Conservation (phyloP, 768 basidiomycete genomes). For the Agrocybe praecox region DNA sequence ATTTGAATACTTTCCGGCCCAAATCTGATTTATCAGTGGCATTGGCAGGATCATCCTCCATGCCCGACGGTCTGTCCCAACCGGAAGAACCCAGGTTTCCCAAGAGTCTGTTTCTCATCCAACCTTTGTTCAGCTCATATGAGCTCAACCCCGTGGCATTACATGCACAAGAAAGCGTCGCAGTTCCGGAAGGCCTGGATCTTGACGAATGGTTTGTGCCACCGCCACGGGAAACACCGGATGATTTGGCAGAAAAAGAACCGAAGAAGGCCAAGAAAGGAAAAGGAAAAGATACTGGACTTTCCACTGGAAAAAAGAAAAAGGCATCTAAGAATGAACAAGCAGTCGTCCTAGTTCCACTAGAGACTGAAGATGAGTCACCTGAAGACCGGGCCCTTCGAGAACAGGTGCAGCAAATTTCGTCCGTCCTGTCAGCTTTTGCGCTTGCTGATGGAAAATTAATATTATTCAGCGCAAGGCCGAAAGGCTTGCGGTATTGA, state of each 20-base stretch:
- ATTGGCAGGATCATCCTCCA: slow-evolving; percentile 35
- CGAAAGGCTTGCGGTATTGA: slow-evolving; percentile 73
- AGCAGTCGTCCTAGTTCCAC: slow-evolving; percentile 36
- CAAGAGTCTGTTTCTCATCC: slow-evolving; percentile 85
- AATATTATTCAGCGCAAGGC: slow-evolving; percentile 58
- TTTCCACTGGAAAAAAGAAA: slow-evolving; percentile 33
- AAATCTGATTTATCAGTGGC: slow-evolving; percentile 34
- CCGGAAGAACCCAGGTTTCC: slow-evolving; percentile 65
- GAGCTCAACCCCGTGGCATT: slow-evolving; percentile 85
- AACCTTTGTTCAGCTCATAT: slow-evolving; percentile 74
- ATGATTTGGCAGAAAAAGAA: slow-evolving; percentile 44
- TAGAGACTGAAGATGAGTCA: slow-evolving; percentile 47
- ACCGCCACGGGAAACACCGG: slow-evolving; percentile 44
- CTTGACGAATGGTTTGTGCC: slow-evolving; percentile 86
- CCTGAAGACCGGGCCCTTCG: slow-evolving; percentile 61
- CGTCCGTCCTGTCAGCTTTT: not conserved
- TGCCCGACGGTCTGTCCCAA: slow-evolving; percentile 38
- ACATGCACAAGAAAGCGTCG: slow-evolving; percentile 80
- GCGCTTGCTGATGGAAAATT: not conserved
- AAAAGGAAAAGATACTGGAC: slow-evolving; percentile 28
- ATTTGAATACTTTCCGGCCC: slow-evolving; percentile 60
- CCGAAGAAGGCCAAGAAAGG: slow-evolving; percentile 57
- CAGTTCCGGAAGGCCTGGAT: slow-evolving; percentile 82
- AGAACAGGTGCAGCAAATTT: slow-evolving; percentile 53
- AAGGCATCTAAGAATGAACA: slow-evolving; percentile 28